Percentiles rank a stretch among this genome's conserved stretches.
Conservation (phyloP, 768 basidiomycete species). For the Hypholoma fasciculare region DNA sequence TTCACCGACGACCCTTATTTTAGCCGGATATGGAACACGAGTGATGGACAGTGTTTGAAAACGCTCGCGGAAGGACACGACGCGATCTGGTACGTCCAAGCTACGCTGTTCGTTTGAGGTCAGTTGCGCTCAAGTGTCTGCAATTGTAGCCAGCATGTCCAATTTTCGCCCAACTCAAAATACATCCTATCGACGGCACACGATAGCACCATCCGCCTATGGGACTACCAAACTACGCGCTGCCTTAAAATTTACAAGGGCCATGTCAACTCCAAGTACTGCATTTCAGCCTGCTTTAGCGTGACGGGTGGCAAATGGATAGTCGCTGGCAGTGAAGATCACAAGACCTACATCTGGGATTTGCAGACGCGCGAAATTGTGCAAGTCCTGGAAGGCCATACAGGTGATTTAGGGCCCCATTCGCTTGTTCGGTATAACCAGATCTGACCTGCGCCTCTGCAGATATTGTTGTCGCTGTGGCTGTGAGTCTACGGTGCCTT, state of each 20-base stretch:
- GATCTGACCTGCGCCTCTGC: constrained; percentile 8
- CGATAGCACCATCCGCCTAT: constrained; percentile 89
- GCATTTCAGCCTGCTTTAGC: constrained; percentile 81
- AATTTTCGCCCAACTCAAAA: constrained; percentile 95
- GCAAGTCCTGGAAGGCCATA: constrained; percentile 77
- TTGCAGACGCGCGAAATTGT: constrained; percentile 84
- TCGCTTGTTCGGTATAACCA: not conserved
- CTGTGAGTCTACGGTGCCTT: constrained; percentile 42
- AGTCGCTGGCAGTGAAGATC: constrained; percentile 88
- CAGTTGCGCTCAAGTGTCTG: not conserved
- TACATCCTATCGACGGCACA: constrained; percentile 94
- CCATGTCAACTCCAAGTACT: constrained; percentile 81
- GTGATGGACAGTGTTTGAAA: constrained; percentile 92
- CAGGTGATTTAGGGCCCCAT: constrained; percentile 42
- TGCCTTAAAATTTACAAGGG: constrained; percentile 90
- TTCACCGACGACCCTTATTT: constrained; percentile 2
- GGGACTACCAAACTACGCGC: constrained; percentile 92
- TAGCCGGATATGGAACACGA: constrained; percentile 95
- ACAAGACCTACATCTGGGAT: constrained; percentile 91
- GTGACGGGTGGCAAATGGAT: constrained; percentile 90
- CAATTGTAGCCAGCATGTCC: constrained; percentile 72
- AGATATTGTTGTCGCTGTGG: constrained; percentile 82
- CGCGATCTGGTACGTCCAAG: constrained; percentile 65
- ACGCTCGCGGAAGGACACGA: constrained; percentile 90
- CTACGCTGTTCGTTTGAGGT: not conserved